Conservation (phyloP, 2,329 filamentous ascomycete genomes). For the Ophiostoma pallidulum region DNA sequence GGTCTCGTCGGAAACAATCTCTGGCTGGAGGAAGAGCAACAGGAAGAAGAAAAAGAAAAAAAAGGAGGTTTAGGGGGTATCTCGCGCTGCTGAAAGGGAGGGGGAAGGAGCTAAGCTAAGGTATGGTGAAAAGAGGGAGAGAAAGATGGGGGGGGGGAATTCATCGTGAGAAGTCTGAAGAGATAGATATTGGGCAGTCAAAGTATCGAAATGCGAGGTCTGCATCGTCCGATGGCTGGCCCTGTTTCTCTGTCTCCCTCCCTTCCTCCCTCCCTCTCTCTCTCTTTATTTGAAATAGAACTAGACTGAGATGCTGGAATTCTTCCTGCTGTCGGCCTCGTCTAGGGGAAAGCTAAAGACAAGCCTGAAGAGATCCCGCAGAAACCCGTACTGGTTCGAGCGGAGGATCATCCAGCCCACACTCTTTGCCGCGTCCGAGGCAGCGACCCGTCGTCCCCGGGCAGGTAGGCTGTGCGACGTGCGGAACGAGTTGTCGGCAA, state of each 20-base stretch:
- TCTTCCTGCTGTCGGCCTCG: slow-evolving; percentile 60
- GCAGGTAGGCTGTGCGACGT: slow-evolving; percentile 44
- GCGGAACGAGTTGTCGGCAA: slow-evolving; percentile 60
- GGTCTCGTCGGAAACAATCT: too few relatives aligned
- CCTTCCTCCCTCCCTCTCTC: neutral
- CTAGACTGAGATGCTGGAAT: slow-evolving; percentile 50
- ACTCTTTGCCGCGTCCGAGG: slow-evolving; percentile 70
- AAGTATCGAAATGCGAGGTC: too few relatives aligned
- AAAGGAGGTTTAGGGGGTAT: slow-evolving; percentile 4
- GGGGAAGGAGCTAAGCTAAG: neutral
- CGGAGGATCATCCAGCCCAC: slow-evolving; percentile 66
- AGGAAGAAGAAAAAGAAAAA: neutral
- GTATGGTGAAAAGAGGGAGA: neutral
- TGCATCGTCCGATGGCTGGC: too few relatives aligned
- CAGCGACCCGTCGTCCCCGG: slow-evolving; percentile 50
- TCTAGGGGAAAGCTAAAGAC: slow-evolving; percentile 80
- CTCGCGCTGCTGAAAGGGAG: slow-evolving; percentile 4
- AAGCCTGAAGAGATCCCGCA: slow-evolving; percentile 71
- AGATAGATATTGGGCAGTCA: too few relatives aligned
- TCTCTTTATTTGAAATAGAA: neutral
- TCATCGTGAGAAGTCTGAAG: too few relatives aligned
- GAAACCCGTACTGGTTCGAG: slow-evolving; percentile 63
- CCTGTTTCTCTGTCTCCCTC: too few relatives aligned
- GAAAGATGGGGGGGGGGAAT: neutral
- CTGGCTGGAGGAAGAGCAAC: neutral